Evolutionary conservation across 257 asterid genomes (phyloP).

Genomic region (Nicotiana knightiana): DNA sequence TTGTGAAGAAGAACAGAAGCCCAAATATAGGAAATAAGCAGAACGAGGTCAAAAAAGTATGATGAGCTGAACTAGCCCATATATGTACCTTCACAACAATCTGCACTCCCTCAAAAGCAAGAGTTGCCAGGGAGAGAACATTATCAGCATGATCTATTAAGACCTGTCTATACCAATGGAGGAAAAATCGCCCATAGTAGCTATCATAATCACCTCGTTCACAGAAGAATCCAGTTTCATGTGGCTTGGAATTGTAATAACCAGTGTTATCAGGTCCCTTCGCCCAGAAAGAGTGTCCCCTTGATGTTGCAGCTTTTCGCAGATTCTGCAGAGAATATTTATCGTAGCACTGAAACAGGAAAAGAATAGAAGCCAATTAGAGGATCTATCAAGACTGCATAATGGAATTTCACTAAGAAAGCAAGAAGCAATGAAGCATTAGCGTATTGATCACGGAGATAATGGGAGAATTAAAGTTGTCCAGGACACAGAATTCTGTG

Average conservation of each 20-base stretch:
- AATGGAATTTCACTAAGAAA: neutral
- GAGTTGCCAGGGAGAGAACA: conserved; percentile 52
- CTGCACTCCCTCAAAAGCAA: conserved; percentile 53
- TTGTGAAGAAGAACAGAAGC: neutral
- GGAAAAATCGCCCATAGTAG: conserved; percentile 65
- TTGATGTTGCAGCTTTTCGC: conserved; percentile 51
- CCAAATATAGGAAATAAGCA: neutral
- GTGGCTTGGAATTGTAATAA: conserved; percentile 56
- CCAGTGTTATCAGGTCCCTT: conserved; percentile 71
- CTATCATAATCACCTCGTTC: conserved; percentile 68
- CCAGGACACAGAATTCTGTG: neutral
- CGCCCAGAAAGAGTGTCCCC: conserved; percentile 67
- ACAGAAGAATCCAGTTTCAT: conserved; percentile 67
- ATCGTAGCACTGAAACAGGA: conserved; percentile 49
- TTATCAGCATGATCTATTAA: conserved; percentile 60
- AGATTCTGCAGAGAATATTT: conserved; percentile 53
- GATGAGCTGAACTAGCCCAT: neutral
- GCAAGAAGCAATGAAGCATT: neutral
- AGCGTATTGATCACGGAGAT: neutral
- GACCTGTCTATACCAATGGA: conserved; percentile 52
- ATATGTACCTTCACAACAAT: conserved; percentile 52
- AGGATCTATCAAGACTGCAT: neutral
- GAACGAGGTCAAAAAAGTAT: neutral
- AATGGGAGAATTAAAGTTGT: neutral
- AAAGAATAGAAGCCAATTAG: conserved; percentile 5